phyloP scores from a whole-genome alignment of 805 yeast species.

The Blastobotrys parvus region DNA sequence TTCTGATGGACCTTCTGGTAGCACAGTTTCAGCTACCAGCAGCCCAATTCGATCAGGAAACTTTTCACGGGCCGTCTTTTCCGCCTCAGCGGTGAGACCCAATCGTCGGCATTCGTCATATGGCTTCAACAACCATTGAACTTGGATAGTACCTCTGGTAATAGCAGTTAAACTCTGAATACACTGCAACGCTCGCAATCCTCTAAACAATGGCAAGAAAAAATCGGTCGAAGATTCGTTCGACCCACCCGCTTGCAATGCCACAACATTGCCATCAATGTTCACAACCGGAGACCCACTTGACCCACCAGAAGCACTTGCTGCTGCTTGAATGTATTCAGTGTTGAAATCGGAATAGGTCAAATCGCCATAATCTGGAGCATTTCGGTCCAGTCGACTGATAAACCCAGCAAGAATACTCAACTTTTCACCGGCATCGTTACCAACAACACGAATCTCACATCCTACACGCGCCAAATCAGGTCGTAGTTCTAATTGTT shows the following conservation, averaged over 20 bases:
- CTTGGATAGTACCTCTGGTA: slow-evolving; percentile 87
- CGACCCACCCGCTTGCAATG: slow-evolving; percentile 90
- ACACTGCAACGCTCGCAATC: slow-evolving; percentile 70
- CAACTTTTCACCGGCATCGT: slow-evolving; percentile 91
- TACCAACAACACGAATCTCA: slow-evolving; percentile 91
- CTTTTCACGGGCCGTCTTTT: slow-evolving; percentile 52
- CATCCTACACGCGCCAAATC: slow-evolving; percentile 85
- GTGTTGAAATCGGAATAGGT: slow-evolving; percentile 91
- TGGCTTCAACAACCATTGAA: slow-evolving; percentile 80
- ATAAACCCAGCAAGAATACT: slow-evolving; percentile 84
- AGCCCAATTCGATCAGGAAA: slow-evolving; percentile 75
- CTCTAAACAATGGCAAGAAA: slow-evolving; percentile 79
- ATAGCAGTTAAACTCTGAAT: slow-evolving; percentile 51
- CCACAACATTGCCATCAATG: slow-evolving; percentile 78
- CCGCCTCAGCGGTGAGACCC: slow-evolving; percentile 71
- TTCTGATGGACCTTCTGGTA: slow-evolving; percentile 83
- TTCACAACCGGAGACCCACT: slow-evolving; percentile 96
- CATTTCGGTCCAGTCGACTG: slow-evolving; percentile 77
- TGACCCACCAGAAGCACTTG: slow-evolving; percentile 92
- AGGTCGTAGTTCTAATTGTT: slow-evolving; percentile 62
- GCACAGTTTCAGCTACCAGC: slow-evolving; percentile 69
- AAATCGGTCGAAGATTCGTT: slow-evolving; percentile 90
- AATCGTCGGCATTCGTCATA: slow-evolving; percentile 85
- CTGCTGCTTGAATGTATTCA: slow-evolving; percentile 92
- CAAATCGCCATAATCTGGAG: slow-evolving; percentile 85